Evolutionary conservation across 331 rosid species (phyloP).

Genomic region (Acacia concinna): DNA sequence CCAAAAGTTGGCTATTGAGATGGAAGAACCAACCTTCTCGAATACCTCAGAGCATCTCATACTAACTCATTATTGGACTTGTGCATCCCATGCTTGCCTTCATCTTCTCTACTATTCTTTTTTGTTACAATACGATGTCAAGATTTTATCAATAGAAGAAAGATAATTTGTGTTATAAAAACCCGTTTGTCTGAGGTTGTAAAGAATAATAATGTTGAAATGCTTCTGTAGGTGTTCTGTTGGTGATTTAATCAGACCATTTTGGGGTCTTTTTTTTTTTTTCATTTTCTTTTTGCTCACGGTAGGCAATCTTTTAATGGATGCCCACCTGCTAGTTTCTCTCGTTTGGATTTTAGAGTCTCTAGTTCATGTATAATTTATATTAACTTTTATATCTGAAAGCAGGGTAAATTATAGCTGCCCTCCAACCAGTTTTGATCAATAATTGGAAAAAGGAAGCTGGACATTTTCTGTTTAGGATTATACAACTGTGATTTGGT

Average conservation of each 20-base stretch:
- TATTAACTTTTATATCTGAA: background rate
- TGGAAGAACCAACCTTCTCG: background rate
- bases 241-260: background rate
- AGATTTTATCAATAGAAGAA: too few species aligned
- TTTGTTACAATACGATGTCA: background rate
- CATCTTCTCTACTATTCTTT: background rate
- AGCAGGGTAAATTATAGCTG: background rate
- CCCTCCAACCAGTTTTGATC: background rate
- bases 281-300: background rate
- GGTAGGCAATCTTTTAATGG: background rate
- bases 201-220: background rate
- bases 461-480: constrained; percentile 1
- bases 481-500: background rate
- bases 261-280: background rate
- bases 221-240: background rate
- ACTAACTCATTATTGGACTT: background rate
- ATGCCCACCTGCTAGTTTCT: background rate
- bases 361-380: background rate
- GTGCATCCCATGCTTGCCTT: background rate
- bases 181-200: background rate
- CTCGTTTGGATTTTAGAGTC: background rate
- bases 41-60: background rate
- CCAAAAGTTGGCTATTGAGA: background rate
- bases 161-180: background rate
- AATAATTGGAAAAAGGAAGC: background rate